Percentiles rank a stretch among this genome's conserved stretches.
phyloP scores from a whole-genome alignment of 2,329 filamentous ascomycete genomes.

The Iodosphaeria phyllophila region DNA sequence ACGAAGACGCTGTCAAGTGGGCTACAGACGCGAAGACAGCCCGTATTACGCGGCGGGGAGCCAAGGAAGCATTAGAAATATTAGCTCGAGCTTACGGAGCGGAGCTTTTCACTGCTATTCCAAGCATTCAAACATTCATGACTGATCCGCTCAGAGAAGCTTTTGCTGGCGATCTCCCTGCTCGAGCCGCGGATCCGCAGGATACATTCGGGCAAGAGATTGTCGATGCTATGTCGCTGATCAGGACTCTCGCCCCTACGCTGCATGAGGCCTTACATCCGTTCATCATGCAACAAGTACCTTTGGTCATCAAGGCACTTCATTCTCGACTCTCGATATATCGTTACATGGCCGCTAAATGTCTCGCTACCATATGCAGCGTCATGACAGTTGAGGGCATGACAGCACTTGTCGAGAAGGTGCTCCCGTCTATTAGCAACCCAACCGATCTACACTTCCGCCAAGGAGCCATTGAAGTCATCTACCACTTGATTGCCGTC shows the following conservation, averaged over 20 bases:
- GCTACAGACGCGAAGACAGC: conserved; percentile 79
- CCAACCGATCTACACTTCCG: conserved; percentile 73
- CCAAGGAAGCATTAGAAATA: conserved; percentile 85
- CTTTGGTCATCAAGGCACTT: conserved; percentile 70
- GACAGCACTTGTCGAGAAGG: conserved; percentile 85
- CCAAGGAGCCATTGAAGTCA: conserved; percentile 84
- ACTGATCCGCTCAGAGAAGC: conserved; percentile 60
- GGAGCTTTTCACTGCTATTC: conserved; percentile 62
- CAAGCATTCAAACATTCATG: conserved; percentile 65
- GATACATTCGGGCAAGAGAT: conserved; percentile 73
- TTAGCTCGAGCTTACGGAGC: conserved; percentile 64
- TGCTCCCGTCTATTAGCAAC: conserved; percentile 82
- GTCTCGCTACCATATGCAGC: conserved; percentile 91
- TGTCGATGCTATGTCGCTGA: conserved; percentile 81
- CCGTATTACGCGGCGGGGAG: conserved; percentile 75
- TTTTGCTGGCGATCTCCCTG: conserved; percentile 54
- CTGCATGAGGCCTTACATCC: conserved; percentile 55
- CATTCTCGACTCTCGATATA: conserved; percentile 82
- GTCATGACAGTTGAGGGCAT: conserved; percentile 90
- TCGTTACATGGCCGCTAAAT: conserved; percentile 92
- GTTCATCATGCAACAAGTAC: conserved; percentile 70
- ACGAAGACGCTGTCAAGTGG: conserved; percentile 71
- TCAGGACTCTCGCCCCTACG: conserved; percentile 86
- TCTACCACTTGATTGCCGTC: conserved; percentile 93
- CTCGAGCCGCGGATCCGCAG: conserved; percentile 54